Evolutionary conservation across 2,329 filamentous ascomycete genomes (phyloP).

Genomic region (Epichloe bromicola): DNA sequence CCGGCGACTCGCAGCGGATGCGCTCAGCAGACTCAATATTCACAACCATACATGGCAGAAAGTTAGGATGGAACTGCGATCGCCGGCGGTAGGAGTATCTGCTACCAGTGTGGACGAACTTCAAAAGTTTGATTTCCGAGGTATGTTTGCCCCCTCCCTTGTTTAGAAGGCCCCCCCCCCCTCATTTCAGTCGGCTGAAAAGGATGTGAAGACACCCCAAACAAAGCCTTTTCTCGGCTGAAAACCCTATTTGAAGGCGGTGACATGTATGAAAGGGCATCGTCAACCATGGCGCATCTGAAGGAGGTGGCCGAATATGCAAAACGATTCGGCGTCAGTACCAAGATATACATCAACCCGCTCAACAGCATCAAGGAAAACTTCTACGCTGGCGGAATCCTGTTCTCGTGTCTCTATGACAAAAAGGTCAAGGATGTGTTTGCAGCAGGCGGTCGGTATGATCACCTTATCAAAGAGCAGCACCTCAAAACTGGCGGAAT

Average conservation of each 20-base stretch:
- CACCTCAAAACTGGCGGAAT: slow-evolving; percentile 53
- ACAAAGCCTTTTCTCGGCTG: slow-evolving; percentile 43
- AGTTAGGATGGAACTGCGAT: slow-evolving; percentile 68
- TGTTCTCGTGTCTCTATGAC: slow-evolving; percentile 88
- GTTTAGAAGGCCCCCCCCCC: no score
- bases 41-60: slow-evolving; percentile 70
- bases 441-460: slow-evolving; percentile 87
- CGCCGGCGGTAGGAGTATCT: slow-evolving; percentile 67
- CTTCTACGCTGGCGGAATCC: slow-evolving; percentile 73
- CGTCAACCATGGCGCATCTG: slow-evolving; percentile 66
- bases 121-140: slow-evolving; percentile 80
- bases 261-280: slow-evolving; percentile 59
- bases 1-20: slow-evolving; percentile 63
- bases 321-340: slow-evolving; percentile 59
- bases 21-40: slow-evolving; percentile 77
- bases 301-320: slow-evolving; percentile 66
- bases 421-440: slow-evolving; percentile 74
- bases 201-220: slow-evolving; percentile 32
- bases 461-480: slow-evolving; percentile 75
- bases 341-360: slow-evolving; percentile 73
- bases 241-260: slow-evolving; percentile 48
- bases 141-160: slow-evolving; percentile 24
- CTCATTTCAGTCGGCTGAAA: slow-evolving; percentile 7
- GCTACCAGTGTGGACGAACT: slow-evolving; percentile 86
- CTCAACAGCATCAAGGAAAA: slow-evolving; percentile 81